Evolutionary conservation across 192 early-diverging fungal genomes (phyloP), one percentile per base, ranked within the genome.

Genomic region (Coemansia sp.): DNA sequence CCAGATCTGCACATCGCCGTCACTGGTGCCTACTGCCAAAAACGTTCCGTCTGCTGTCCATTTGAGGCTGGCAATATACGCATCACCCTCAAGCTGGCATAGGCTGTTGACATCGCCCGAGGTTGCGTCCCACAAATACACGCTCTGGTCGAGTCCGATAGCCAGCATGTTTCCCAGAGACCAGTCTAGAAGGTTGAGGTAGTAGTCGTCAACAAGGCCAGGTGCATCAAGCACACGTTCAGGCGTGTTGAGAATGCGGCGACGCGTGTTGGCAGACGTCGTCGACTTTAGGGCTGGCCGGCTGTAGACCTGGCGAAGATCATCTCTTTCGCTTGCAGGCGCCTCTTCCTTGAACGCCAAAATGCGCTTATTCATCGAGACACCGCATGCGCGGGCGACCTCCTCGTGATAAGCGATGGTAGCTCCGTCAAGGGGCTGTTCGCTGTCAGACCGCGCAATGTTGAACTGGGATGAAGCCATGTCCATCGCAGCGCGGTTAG

Each of bases 161-260:
- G 91, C 94, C 12, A 99, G 81, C 14, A 88, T 76, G 64, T 97
- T 96, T 17, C 73, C 76, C 14, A 72, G 56, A 8, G 88, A 92
- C 97, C 97, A 99, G 76, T 97, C 96, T 11, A 99, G 80, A 29
- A 98, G 62, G 60, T 97, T 99, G 20, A 97, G 80, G 73, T 99
- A 99, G 72, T 93, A 99, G 75, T 99, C 96, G 63, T 99, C 96
- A 20, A 84, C 66, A 60, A 98, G 68, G 0, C 88, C 89, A 3
- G 94, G 94, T 1, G 96, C 94, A 82, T 98, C 96, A 31, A 98
- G 82, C 3, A 96, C 82, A 36, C 87, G 87, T 64, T 93, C 92
- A 0, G 96, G 93, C 14, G 85, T 85, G 12, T 85, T 89, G n/a
- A 88, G 75, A 31, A 98, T 93, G 31, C 89, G 86, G 30, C 96